These are phyloP conservation scores for Chernovozyma aurita DNA, from an alignment of 1,139 yeast species.

Conservation along the genomic window DNA sequence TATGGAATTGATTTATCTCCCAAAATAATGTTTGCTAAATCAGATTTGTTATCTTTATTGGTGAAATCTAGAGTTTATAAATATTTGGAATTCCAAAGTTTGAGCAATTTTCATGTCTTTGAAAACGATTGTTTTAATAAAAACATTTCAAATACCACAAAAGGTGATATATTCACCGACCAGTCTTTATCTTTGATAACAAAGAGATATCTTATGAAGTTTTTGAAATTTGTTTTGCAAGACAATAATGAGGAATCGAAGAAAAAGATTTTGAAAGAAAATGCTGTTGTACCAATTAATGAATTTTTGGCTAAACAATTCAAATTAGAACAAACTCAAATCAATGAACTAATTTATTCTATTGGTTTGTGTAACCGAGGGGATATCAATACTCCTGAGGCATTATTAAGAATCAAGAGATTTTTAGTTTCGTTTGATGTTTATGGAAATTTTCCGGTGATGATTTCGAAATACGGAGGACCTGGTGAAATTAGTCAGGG, in stretches of 20 bases:
- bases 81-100: slow-evolving; percentile 87
- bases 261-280: slow-evolving; percentile 48
- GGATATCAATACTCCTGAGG: slow-evolving; percentile 63
- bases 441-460: slow-evolving; percentile 90
- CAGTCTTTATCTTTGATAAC: slow-evolving; percentile 71
- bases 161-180: slow-evolving; percentile 92
- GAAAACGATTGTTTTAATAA: slow-evolving; percentile 83
- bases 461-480: slow-evolving; percentile 91
- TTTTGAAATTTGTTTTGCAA: slow-evolving; percentile 76
- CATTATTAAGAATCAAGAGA: slow-evolving; percentile 75
- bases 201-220: slow-evolving; percentile 86
- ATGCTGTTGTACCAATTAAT: slow-evolving; percentile 51
- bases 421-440: slow-evolving; percentile 85
- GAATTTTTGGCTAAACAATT: slow-evolving; percentile 60
- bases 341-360: slow-evolving; percentile 77
- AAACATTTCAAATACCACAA: slow-evolving; percentile 68
- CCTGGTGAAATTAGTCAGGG: slow-evolving; percentile 97
- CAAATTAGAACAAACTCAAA: slow-evolving; percentile 68
- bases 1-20: slow-evolving; percentile 92
- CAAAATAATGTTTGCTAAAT: slow-evolving; percentile 79
- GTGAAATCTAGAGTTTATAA: slow-evolving; percentile 83
- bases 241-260: slow-evolving; percentile 56
- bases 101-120: slow-evolving; percentile 84
- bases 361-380: slow-evolving; percentile 72
- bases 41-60: slow-evolving; percentile 74